Conservation (phyloP, 768 basidiomycete species). For the Trichaptum fuscoviolaceum region DNA sequence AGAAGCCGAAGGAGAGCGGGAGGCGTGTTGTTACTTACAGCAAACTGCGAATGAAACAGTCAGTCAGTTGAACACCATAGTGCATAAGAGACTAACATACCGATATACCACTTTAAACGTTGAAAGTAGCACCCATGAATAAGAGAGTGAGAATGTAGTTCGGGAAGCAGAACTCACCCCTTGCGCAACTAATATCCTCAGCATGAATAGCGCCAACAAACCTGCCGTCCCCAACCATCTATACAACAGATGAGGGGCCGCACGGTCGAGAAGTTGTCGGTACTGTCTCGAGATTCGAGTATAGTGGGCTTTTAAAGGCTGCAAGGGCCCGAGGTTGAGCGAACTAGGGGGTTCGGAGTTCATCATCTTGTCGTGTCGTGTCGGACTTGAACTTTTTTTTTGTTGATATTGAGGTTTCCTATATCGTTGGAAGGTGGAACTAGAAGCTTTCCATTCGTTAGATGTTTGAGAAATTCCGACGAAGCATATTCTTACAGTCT, state of each 20-base stretch:
- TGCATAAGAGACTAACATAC: slow-evolving; percentile 40
- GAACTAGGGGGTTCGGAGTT: not conserved
- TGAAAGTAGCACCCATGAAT: slow-evolving; percentile 6
- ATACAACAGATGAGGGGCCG: slow-evolving; percentile 85
- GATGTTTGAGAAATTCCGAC: not conserved
- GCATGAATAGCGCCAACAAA: slow-evolving; percentile 67
- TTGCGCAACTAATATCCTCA: slow-evolving; percentile 84
- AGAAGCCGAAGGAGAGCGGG: not conserved
- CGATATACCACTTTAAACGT: slow-evolving; percentile 78
- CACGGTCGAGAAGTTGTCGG: slow-evolving; percentile 84
- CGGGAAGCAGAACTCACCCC: slow-evolving; percentile 55
- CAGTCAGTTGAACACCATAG: slow-evolving; percentile 9
- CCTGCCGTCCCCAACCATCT: slow-evolving; percentile 81
- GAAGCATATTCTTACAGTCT: not conserved
- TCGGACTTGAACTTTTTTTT: not conserved
- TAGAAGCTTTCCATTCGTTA: not conserved
- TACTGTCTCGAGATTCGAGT: slow-evolving; percentile 67
- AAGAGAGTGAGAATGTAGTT: not conserved
- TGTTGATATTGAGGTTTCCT: not conserved
- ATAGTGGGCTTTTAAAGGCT: slow-evolving; percentile 22
- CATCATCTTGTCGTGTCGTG: slow-evolving; percentile 3
- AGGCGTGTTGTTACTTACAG: slow-evolving; percentile 43
- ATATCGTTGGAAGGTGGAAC: not conserved
- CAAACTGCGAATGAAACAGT: slow-evolving; percentile 41
- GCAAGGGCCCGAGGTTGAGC: not conserved